phyloP scores from a whole-genome alignment of 1,284 basidiomycete species.

The Cryptococcus depauperatus region DNA sequence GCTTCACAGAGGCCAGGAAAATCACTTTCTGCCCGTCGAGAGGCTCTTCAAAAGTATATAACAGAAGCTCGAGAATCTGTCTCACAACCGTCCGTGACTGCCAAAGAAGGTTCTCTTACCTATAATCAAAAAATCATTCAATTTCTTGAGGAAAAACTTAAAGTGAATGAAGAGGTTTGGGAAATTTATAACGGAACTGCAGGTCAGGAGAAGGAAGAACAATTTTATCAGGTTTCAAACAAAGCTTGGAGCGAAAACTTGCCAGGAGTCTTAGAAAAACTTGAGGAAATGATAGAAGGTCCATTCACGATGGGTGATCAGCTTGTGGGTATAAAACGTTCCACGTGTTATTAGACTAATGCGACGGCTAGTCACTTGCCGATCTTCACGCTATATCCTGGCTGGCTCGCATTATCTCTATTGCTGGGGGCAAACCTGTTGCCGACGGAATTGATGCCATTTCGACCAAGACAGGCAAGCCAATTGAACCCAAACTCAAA shows the following conservation, averaged over 20 bases:
- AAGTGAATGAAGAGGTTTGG: conserved; percentile 38
- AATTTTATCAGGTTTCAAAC: conserved; percentile 41
- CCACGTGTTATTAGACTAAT: neutral
- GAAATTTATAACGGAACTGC: conserved; percentile 39
- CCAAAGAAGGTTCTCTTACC: conserved; percentile 33
- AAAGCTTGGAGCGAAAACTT: conserved; percentile 49
- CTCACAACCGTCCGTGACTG: conserved; percentile 45
- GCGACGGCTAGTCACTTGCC: conserved; percentile 54
- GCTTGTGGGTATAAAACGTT: conserved; percentile 30
- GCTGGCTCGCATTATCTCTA: conserved; percentile 57
- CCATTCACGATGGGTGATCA: conserved; percentile 61
- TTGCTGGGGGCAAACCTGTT: conserved; percentile 51
- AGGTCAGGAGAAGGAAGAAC: conserved; percentile 27
- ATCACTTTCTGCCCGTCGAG: conserved; percentile 50
- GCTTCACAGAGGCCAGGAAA: conserved; percentile 36
- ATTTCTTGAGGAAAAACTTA: conserved; percentile 45
- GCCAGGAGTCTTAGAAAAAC: conserved; percentile 46
- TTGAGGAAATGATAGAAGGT: conserved; percentile 59
- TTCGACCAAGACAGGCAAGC: conserved; percentile 28
- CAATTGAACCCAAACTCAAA: conserved; percentile 36
- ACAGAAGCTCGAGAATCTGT: conserved; percentile 48
- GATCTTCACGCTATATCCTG: conserved; percentile 74
- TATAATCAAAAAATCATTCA: conserved; percentile 36
- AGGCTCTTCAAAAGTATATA: conserved; percentile 54
- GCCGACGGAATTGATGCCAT: conserved; percentile 46